Conservation (phyloP, 1,284 basidiomycete genomes). For the Puccinia coronata region DNA sequence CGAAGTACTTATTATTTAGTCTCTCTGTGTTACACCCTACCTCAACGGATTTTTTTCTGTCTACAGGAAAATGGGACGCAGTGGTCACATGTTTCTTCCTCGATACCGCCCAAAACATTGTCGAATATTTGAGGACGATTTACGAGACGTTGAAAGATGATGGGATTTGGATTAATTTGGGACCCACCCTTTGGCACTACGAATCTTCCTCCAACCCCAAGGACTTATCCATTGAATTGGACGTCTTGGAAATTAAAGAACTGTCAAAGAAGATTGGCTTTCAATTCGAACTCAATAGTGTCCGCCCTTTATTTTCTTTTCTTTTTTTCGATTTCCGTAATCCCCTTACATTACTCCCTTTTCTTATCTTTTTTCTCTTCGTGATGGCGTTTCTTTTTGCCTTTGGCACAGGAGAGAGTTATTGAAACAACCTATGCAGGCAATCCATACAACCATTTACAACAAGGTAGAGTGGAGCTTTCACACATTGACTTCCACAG, state of each 20-base stretch:
- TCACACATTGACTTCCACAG: not conserved
- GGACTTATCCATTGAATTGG: conserved; percentile 41
- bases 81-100: conserved; percentile 97
- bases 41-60: not conserved
- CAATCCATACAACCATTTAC: conserved; percentile 32
- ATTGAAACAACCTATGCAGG: conserved; percentile 45
- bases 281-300: conserved; percentile 23
- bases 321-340: not conserved
- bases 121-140: conserved; percentile 83
- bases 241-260: conserved; percentile 35
- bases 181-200: conserved; percentile 93
- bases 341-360: not conserved
- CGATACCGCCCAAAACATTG: conserved; percentile 88
- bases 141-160: conserved; percentile 75
- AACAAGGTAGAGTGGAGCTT: conserved; percentile 16
- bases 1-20: too few relatives aligned
- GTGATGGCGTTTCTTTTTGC: not conserved
- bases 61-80: conserved; percentile 78
- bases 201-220: conserved; percentile 61
- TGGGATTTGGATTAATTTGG: conserved; percentile 64
- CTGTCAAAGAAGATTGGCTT: conserved; percentile 29
- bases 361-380: not conserved
- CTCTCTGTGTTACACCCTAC: too few relatives aligned
- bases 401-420: conserved; percentile 14
- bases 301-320: not conserved